Conservation (phyloP, 2,329 filamentous ascomycete species). For the Aspergillus quadricinctus region DNA sequence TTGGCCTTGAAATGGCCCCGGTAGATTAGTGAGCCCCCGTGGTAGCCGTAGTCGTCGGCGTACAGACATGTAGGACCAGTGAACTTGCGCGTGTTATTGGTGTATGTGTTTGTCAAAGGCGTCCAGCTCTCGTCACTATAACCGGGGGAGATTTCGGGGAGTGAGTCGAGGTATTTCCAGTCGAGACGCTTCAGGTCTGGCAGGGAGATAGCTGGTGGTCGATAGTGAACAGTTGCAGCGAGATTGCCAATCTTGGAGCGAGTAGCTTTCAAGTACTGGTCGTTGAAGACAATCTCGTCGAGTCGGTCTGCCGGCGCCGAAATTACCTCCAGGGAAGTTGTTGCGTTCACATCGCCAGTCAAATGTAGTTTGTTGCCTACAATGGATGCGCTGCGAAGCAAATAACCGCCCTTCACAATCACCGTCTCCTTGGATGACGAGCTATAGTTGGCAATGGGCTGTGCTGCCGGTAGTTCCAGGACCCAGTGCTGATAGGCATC, state of each 20-base stretch:
- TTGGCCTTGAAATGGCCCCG: slow-evolving; percentile 64
- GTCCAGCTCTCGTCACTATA: slow-evolving; percentile 66
- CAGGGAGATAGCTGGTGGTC: slow-evolving; percentile 48
- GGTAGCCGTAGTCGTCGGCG: slow-evolving; percentile 69
- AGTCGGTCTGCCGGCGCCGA: slow-evolving; percentile 50
- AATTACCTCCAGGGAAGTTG: slow-evolving; percentile 64
- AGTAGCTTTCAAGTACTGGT: slow-evolving; percentile 41
- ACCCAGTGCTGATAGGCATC: slow-evolving; percentile 43
- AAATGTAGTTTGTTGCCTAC: slow-evolving; percentile 55
- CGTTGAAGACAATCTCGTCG: slow-evolving; percentile 60
- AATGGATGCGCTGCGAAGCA: slow-evolving; percentile 48
- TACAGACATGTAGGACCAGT: slow-evolving; percentile 65
- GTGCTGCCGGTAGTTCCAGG: slow-evolving; percentile 2
- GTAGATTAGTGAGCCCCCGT: slow-evolving; percentile 65
- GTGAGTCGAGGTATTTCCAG: slow-evolving; percentile 67
- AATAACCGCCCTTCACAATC: slow-evolving; percentile 42
- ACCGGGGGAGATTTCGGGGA: slow-evolving; percentile 61
- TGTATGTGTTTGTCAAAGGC: slow-evolving; percentile 55
- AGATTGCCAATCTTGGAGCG: slow-evolving; percentile 42
- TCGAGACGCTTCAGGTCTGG: slow-evolving; percentile 55
- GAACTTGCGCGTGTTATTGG: slow-evolving; percentile 54
- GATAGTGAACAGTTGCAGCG: slow-evolving; percentile 49
- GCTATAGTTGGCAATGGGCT: slow-evolving; percentile 29
- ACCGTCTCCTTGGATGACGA: slow-evolving; percentile 23
- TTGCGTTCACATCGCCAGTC: slow-evolving; percentile 68